Conservation (phyloP, 2,329 filamentous ascomycete species). For the Exophiala bonariae region DNA sequence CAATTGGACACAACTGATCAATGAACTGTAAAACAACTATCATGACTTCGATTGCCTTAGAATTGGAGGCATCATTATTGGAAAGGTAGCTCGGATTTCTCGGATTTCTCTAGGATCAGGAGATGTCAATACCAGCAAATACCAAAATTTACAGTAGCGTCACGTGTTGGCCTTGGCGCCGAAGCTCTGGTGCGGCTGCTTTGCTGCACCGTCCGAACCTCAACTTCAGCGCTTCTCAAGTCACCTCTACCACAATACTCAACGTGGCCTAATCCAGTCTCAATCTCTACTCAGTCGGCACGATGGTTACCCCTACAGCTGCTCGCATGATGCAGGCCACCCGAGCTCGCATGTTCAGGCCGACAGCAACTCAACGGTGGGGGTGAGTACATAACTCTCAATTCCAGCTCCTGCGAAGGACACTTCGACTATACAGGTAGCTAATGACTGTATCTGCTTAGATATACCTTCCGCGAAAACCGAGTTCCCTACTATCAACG, state of each 20-base stretch:
- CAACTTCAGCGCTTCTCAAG: slow-evolving; percentile 1
- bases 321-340: slow-evolving; percentile 31
- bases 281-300: slow-evolving; percentile 9
- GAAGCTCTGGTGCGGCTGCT: slow-evolving; percentile 6
- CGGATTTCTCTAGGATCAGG: too few species aligned
- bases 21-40: too few species aligned
- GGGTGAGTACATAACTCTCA: slow-evolving; percentile 18
- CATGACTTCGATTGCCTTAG: too few species aligned
- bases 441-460: slow-evolving; percentile 27
- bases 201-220: slow-evolving; percentile 10
- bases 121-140: slow-evolving; percentile 9
- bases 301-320: slow-evolving; percentile 29
- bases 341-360: slow-evolving; percentile 26
- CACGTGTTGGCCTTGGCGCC: slow-evolving; percentile 21
- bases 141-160: not conserved
- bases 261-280: not conserved
- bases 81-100: too few species aligned
- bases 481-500: slow-evolving; percentile 67
- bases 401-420: not conserved
- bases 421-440: not conserved
- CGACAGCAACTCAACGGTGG: slow-evolving; percentile 18
- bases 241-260: slow-evolving; percentile 6
- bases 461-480: slow-evolving; percentile 65
- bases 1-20: too few species aligned
- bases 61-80: too few species aligned